phyloP scores from a whole-genome alignment of 352 stramenopile species.

The Phytophthora cryptogea region DNA sequence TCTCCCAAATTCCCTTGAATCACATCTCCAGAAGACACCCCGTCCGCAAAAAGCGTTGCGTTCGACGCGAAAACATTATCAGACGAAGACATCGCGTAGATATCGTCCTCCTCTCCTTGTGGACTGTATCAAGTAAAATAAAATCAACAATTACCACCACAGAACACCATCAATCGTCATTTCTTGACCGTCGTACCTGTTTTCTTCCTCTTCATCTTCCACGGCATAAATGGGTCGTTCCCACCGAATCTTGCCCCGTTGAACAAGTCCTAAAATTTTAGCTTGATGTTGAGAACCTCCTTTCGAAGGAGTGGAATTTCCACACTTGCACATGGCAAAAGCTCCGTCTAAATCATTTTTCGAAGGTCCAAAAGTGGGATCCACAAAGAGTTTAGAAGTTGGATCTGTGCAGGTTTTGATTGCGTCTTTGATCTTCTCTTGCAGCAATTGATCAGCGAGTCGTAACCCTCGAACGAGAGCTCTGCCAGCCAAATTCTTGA shows the following conservation, averaged over 20 bases:
- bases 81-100: conserved; percentile 16
- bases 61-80: conserved; percentile 60
- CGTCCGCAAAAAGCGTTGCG: conserved; percentile 79
- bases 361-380: conserved; percentile 84
- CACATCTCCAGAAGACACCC: conserved; percentile 80
- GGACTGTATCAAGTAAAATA: conserved; percentile 7
- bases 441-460: conserved; percentile 71
- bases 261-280: conserved; percentile 71
- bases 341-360: conserved; percentile 58
- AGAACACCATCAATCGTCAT: not conserved
- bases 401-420: conserved; percentile 54
- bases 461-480: conserved; percentile 55
- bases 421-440: conserved; percentile 75
- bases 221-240: conserved; percentile 67
- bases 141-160: conserved; percentile 1
- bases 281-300: conserved; percentile 74
- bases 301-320: conserved; percentile 57
- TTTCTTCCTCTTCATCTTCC: conserved; percentile 32
- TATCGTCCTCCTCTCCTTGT: conserved; percentile 31
- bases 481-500: conserved; percentile 71
- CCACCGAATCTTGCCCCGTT: conserved; percentile 81
- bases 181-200: conserved; percentile 19
- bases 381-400: conserved; percentile 61
- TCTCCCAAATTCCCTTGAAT: conserved; percentile 91
- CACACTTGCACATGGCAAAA: conserved; percentile 70